Evolutionary conservation across 108 stramenopile genomes (phyloP), one percentile per base, ranked within the genome.

Genomic region (Bacterosira constricta): DNA sequence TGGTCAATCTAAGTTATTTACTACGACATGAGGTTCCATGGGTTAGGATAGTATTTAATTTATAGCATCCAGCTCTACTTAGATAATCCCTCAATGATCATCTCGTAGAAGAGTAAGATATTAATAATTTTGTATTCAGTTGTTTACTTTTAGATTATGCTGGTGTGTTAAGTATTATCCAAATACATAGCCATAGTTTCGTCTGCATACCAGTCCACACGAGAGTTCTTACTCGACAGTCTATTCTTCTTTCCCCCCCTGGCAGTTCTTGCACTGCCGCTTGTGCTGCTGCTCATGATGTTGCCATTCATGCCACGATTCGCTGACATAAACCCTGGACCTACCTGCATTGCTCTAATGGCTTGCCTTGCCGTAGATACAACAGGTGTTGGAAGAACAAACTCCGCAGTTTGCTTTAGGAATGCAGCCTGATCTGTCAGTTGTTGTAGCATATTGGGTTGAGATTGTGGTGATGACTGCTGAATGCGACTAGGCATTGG

Each of bases 171-270:
- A 42, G n/a, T 31, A 44, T 68, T 63, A 1, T 83, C 50, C 46
- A 92, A 60, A 69, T 92, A 92, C 55, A 82, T 81, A 11, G 83
- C 86, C 88, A 92, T 89, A 0, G 91, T 92, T 71, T 92, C 91
- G 53, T 88, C 88, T 39, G 46, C 30, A 45, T 87, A 85, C 90
- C 90, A 91, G 39, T 89, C 77, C n/a, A 77, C 30, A 2, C 23
- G 29, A 39, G 63, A 63, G 52, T 53, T 54, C 8, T 8, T 53
- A 25, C n/a, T 12, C 52, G n/a, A n/a, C 31, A 17, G 41, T 8
- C 21, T 9, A n/a, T 56, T 51, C 53, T 37, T 77, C 39, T 30
- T 60, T n/a, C 37, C 32, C n/a, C 29, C 36, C 25, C 30, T 59
- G 30, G 47, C 32, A 59, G 20, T 21, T 32, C 27, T 39, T 53